Evolutionary conservation across 2,329 filamentous ascomycete genomes (phyloP), one percentile per base, ranked within the genome.

Genomic region (Botrytis byssoidea): DNA sequence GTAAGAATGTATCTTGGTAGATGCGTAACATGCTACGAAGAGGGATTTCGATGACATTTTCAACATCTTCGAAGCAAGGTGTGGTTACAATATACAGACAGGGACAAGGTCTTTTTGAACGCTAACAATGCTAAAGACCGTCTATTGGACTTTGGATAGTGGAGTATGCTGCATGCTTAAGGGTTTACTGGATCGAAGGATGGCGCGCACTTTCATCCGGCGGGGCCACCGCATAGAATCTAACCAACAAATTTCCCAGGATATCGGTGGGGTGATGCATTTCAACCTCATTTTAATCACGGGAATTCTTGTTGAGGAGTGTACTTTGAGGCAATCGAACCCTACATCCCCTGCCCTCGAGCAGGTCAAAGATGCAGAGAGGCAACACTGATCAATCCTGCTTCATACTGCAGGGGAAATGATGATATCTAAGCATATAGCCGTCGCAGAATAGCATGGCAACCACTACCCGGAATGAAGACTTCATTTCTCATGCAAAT

Each of bases 51-150:
- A 59, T 20, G 16, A 42, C 16, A 37, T 40, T 40, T 57, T 57
- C 35, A 25, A 42, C 51, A 51, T 32, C 66, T 44, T 44, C 51
- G 18, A 59, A 7, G 48, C n/a, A 69, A 57, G 10, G 66, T 69
- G 66, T 69, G 66, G 66, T 69, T 69, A 57, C 66, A 69, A 29
- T 69, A 51, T 59, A 32, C 35, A n/a, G 48, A 57, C 48, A 68
- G n/a, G 48, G 66, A 57, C 66, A 69, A 69, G 48, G 66, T n/a
- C 48, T n/a, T 32, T 18, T 57, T 14, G 48, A 69, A 57, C 32
- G 35, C 35, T 57, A 68, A 57, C 55, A 37, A 42, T 22, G 10
- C 46, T 25, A n/a, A 44, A 10, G 37, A 42, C 10, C 16, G 10
- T 42, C 48, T 29, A 68, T 68, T 68, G 65, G 65, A 68, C 48